phyloP scores from a whole-genome alignment of 2,329 filamentous ascomycete genomes.

The Penicillium carneum region DNA sequence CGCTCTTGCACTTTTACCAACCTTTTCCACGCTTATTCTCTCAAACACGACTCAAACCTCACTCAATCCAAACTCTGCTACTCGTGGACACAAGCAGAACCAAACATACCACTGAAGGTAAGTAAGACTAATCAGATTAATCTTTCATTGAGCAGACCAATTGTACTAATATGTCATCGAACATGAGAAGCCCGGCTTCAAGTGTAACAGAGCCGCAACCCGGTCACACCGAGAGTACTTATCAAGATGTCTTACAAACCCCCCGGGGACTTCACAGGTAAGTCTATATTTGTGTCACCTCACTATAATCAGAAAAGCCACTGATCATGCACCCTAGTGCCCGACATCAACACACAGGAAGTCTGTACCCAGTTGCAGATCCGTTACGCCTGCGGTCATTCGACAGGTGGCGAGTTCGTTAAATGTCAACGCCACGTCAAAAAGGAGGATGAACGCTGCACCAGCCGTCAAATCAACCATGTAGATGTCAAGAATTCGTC shows the following conservation, averaged over 20 bases:
- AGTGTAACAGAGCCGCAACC: neutral
- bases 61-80: neutral
- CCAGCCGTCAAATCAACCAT: constrained; percentile 16
- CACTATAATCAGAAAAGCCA: neutral
- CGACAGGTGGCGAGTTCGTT: constrained; percentile 28
- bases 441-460: constrained; percentile 26
- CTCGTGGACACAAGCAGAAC: neutral
- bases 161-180: neutral
- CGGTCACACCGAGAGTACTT: neutral
- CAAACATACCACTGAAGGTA: neutral
- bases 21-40: neutral
- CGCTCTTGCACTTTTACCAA: neutral
- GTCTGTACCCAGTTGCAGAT: constrained; percentile 25
- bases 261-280: neutral
- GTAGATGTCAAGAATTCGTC: constrained; percentile 22
- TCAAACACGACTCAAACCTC: too few relatives aligned
- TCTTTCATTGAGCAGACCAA: neutral
- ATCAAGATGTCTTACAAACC: neutral
- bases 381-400: constrained; percentile 28
- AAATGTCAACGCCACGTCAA: constrained; percentile 25
- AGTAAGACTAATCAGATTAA: neutral
- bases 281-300: neutral
- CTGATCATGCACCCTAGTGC: neutral
- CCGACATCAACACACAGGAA: constrained; percentile 2
- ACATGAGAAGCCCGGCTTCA: neutral